These are phyloP conservation scores for Aegle marmelos DNA, from an alignment of 345 rosid species.

Conservation along the genomic window DNA sequence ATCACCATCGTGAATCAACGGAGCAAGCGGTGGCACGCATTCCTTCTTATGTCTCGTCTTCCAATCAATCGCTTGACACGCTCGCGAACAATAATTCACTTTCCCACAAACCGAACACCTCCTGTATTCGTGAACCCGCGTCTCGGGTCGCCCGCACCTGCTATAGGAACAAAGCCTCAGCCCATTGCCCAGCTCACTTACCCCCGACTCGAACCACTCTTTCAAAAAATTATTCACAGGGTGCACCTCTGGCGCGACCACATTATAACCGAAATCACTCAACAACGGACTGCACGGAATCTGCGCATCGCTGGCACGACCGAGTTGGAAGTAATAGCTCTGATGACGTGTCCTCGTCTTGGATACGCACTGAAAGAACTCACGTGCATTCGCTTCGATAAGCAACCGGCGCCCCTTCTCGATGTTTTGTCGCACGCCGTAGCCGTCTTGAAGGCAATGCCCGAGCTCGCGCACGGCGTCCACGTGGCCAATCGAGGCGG, in stretches of 20 bases:
- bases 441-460: conserved; percentile 72
- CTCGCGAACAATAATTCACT: conserved; percentile 89
- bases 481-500: conserved; percentile 56
- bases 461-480: conserved; percentile 69
- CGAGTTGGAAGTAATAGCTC: background rate
- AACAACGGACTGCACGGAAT: conserved; percentile 20
- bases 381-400: conserved; percentile 60
- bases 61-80: conserved; percentile 95
- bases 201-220: conserved; percentile 56
- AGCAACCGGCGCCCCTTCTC: conserved; percentile 51
- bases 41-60: conserved; percentile 67
- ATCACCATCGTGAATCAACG: conserved; percentile 40
- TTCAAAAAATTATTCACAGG: conserved; percentile 54
- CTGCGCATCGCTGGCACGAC: background rate
- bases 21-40: conserved; percentile 57
- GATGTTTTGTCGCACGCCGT: conserved; percentile 49
- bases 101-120: conserved; percentile 82
- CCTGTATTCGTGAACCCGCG: conserved; percentile 73
- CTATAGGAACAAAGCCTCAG: conserved; percentile 46
- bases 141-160: conserved; percentile 84
- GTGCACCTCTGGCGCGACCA: conserved; percentile 40
- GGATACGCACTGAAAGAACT: conserved; percentile 39
- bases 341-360: conserved; percentile 13
- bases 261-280: conserved; percentile 39
- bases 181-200: conserved; percentile 9